A percentile compares a stretch with the other conserved stretches of the same genome.
phyloP scores from a whole-genome alignment of 768 basidiomycete genomes.

The Lactarius pseudohatsudake region DNA sequence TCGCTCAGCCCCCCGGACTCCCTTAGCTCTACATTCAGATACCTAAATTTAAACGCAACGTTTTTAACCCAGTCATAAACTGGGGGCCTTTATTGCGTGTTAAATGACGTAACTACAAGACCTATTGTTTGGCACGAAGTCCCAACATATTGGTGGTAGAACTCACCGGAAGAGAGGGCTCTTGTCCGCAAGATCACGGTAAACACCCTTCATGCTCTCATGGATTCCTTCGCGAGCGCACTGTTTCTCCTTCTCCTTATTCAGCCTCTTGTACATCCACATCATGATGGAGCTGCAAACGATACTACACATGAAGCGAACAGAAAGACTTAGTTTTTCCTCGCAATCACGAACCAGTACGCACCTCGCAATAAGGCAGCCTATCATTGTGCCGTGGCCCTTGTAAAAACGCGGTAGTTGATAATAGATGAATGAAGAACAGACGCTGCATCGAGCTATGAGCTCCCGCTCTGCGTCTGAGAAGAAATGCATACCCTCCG shows the following conservation, averaged over 20 bases:
- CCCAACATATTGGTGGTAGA: neutral
- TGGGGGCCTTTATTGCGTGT: neutral
- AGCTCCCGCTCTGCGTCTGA: slow-evolving; percentile 30
- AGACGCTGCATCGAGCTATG: slow-evolving; percentile 35
- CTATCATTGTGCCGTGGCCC: slow-evolving; percentile 43
- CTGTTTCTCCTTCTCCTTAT: slow-evolving; percentile 47
- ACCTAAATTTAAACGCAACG: too few relatives aligned
- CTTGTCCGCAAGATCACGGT: slow-evolving; percentile 49
- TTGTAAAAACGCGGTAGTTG: slow-evolving; percentile 40
- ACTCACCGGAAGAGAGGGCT: slow-evolving; percentile 56
- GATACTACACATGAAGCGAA: slow-evolving; percentile 36
- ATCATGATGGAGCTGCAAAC: slow-evolving; percentile 45
- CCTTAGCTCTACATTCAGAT: too few relatives aligned
- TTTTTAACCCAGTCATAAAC: too few relatives aligned
- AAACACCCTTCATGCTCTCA: slow-evolving; percentile 41
- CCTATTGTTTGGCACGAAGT: neutral
- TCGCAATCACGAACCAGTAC: slow-evolving; percentile 2
- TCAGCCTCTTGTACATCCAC: slow-evolving; percentile 50
- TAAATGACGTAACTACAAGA: slow-evolving; percentile 23
- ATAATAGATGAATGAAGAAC: slow-evolving; percentile 45
- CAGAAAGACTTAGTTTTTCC: slow-evolving; percentile 18
- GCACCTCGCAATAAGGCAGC: slow-evolving; percentile 33
- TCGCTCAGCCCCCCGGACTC: too few relatives aligned
- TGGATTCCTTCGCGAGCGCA: slow-evolving; percentile 48
- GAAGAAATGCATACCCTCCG: slow-evolving; percentile 43